Percentiles rank a stretch among this genome's conserved stretches.
These are phyloP conservation scores for Chlorella vulgaris DNA, from an alignment of 139 green algal genomes.

Conservation along the genomic window DNA sequence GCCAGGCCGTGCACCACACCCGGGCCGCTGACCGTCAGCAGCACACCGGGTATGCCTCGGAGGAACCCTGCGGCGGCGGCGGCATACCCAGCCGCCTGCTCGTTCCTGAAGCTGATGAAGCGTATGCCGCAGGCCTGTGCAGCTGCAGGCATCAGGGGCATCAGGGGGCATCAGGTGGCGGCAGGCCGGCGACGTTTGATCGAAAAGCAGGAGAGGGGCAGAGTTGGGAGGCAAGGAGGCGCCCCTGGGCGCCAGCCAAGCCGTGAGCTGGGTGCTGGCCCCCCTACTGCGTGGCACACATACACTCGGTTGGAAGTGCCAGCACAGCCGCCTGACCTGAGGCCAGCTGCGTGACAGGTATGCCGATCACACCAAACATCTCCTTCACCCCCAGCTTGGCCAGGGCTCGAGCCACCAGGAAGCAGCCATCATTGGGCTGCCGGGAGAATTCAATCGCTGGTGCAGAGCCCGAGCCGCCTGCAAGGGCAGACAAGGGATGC, in stretches of 20 bases:
- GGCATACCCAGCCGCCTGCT: slow-evolving; percentile 87
- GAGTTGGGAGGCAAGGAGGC: no score
- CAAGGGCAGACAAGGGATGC: not conserved
- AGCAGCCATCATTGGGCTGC: slow-evolving; percentile 56
- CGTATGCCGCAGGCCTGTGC: slow-evolving; percentile 67
- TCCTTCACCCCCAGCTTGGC: slow-evolving; percentile 62
- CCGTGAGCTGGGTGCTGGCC: no score
- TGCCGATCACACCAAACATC: slow-evolving; percentile 86
- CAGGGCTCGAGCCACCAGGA: slow-evolving; percentile 53
- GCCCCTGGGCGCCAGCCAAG: no score
- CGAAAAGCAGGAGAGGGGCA: no score
- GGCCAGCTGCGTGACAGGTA: slow-evolving; percentile 83
- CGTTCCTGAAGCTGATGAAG: slow-evolving; percentile 83
- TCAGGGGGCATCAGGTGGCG: not conserved
- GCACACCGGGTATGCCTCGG: slow-evolving; percentile 67
- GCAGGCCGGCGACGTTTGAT: no score
- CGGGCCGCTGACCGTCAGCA: slow-evolving; percentile 86
- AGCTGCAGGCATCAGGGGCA: not conserved
- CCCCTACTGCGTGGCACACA: no score
- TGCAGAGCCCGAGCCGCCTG: not conserved
- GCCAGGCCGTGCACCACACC: slow-evolving; percentile 76
- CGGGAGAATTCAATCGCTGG: not conserved
- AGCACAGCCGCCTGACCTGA: no score
- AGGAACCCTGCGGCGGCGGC: slow-evolving; percentile 77
- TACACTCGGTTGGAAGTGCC: no score